These are phyloP conservation scores for Glycine tomentella DNA, from an alignment of 306 rosid genomes.

Conservation along the genomic window DNA sequence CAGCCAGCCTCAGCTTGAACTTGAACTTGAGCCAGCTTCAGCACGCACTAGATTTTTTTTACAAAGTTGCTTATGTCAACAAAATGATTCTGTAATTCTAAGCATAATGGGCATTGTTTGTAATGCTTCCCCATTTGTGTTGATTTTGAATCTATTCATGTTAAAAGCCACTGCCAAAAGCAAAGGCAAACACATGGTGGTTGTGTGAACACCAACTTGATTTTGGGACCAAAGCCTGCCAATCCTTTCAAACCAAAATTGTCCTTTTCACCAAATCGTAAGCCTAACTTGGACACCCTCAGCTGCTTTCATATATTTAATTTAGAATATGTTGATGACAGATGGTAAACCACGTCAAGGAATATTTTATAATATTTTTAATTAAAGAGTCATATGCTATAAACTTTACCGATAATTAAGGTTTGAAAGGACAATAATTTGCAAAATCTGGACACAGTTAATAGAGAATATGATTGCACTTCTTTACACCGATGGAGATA, in stretches of 20 bases:
- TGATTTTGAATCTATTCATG: conserved; percentile 47
- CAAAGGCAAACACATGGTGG: conserved; percentile 28
- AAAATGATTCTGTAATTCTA: conserved; percentile 38
- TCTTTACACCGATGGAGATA: conserved; percentile 36
- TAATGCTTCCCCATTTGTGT: conserved; percentile 20
- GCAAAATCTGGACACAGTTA: conserved; percentile 25
- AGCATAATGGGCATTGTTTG: conserved; percentile 33
- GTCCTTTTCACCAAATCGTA: conserved; percentile 42
- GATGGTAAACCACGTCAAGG: conserved; percentile 40
- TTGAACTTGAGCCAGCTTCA: no score
- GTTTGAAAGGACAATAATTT: conserved; percentile 23
- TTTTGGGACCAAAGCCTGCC: conserved; percentile 37
- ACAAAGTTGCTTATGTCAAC: conserved; percentile 27
- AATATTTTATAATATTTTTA: not conserved
- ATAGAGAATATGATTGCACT: conserved; percentile 37
- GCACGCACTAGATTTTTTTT: conserved; percentile 24
- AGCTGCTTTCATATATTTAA: conserved; percentile 21
- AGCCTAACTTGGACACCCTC: conserved; percentile 35
- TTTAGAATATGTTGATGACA: conserved; percentile 25
- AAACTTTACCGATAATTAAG: conserved; percentile 34
- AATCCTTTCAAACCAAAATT: conserved; percentile 42
- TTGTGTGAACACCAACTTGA: conserved; percentile 28
- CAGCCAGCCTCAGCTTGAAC: conserved; percentile 60
- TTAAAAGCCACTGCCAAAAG: conserved; percentile 17
- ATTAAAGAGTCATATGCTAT: conserved; percentile 19